phyloP scores from a whole-genome alignment of 805 yeast genomes.

The Isabelozyma pseudorhagii region DNA sequence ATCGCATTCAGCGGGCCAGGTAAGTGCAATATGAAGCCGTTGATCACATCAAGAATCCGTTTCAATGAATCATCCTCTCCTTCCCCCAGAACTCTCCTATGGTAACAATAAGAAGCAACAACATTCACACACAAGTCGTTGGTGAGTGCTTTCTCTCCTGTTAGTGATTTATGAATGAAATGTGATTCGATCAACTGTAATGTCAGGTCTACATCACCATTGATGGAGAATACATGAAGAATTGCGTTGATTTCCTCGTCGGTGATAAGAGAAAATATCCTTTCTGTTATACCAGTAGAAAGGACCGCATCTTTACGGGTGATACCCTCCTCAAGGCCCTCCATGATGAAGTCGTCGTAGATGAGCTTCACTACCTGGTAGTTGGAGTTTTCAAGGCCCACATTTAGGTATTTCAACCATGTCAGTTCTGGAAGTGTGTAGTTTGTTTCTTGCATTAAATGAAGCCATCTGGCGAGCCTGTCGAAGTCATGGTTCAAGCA shows the following conservation, averaged over 20 bases:
- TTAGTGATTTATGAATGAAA: slow-evolving; percentile 25
- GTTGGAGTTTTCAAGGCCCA: slow-evolving; percentile 21
- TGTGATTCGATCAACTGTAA: slow-evolving; percentile 33
- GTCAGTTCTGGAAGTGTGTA: slow-evolving; percentile 2
- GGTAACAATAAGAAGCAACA: slow-evolving; percentile 34
- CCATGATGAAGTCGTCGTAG: slow-evolving; percentile 29
- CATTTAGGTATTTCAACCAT: slow-evolving; percentile 22
- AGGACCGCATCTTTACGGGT: slow-evolving; percentile 22
- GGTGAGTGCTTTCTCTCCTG: slow-evolving; percentile 31
- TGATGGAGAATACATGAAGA: slow-evolving; percentile 26
- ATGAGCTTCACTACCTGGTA: slow-evolving; percentile 24
- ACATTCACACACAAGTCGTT: slow-evolving; percentile 30
- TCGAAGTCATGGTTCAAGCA: slow-evolving; percentile 19
- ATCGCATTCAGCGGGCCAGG: not conserved
- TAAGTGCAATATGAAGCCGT: slow-evolving; percentile 13
- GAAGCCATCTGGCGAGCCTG: slow-evolving; percentile 11
- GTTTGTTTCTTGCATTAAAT: slow-evolving; percentile 4
- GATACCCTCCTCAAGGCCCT: slow-evolving; percentile 17
- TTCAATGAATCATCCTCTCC: slow-evolving; percentile 23
- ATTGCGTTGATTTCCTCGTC: slow-evolving; percentile 21
- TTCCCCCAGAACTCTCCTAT: slow-evolving; percentile 4
- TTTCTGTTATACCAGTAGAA: slow-evolving; percentile 1
- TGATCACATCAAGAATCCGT: slow-evolving; percentile 29
- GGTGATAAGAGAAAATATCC: slow-evolving; percentile 13
- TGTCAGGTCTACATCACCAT: slow-evolving; percentile 38